Evolutionary conservation across 208 protist species (phyloP), one percentile per base, ranked within the genome.

Genomic region (Trypanosoma theileri): DNA sequence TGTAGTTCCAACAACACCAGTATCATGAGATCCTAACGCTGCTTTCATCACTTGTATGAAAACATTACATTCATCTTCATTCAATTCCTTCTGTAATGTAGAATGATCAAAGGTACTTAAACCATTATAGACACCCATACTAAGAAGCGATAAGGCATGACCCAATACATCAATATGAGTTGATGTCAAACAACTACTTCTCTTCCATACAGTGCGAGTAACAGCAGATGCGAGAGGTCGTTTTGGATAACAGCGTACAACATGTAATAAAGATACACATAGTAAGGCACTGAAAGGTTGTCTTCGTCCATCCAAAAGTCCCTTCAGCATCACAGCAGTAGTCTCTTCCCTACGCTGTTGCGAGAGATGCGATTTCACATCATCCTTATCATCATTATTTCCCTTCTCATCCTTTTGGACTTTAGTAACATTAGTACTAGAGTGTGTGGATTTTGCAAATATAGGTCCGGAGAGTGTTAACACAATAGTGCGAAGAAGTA

Each of bases 231-330:
- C 4, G 0, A 45, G 7, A n/a, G 46, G 45, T 13, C 52, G 16
- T 61, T 62, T 69, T 11, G 69, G 51, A 44, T 64, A 75, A 35
- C 42, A 64, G 2, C 69, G 69, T 16, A 75, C 69, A 7, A 68
- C 24, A 51, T 75, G 45, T 24, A 75, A 24, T 12, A 75, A 55
- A 10, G 45, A 26, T 7, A 59, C 45, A 45, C 59, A 67, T 0
- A 75, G 21, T 22, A 56, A 3, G 0, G 44, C 26, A 16, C 41
- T 46, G 0, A 75, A 19, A 11, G 53, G 28, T 28, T 40, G 59
- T 24, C 42, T 13, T 13, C 31, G n/a, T 0, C 41, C 51, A 45
- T 59, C 40, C 50, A 73, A 67, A 0, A 73, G 41, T 41, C 24
- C 54, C 12, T 41, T 48, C 12, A 21, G 1, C 68, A 73, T 73